Conservation (phyloP, 2,329 filamentous ascomycete genomes). For the Furcasterigmium furcatum region DNA sequence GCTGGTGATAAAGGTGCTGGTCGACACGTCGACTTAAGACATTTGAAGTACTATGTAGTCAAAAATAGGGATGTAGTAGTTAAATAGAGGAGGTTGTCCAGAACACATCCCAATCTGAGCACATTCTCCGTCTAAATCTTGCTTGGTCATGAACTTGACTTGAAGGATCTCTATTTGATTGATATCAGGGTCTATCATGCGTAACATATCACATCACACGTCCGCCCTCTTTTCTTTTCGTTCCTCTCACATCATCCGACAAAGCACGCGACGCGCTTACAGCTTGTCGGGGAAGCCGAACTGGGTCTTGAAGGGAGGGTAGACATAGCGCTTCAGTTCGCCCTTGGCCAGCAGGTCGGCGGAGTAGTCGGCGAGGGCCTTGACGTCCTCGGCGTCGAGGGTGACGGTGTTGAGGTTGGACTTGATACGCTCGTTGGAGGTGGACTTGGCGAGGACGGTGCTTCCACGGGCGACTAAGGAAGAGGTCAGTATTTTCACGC, state of each 20-base stretch:
- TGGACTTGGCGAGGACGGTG: constrained; percentile 72
- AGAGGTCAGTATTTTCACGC: too few species aligned
- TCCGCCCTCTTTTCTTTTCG: background rate
- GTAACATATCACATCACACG: background rate
- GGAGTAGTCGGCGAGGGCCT: constrained; percentile 53
- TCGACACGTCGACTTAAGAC: constrained; percentile 35
- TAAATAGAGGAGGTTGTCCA: too few species aligned
- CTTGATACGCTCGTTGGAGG: constrained; percentile 65
- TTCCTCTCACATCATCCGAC: too few species aligned
- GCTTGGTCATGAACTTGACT: too few species aligned
- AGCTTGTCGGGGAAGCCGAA: constrained; percentile 72
- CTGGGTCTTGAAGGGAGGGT: constrained; percentile 64
- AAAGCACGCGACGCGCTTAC: constrained; percentile 14
- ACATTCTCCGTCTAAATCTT: too few species aligned
- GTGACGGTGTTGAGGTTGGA: constrained; percentile 66
- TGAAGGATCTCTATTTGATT: too few species aligned
- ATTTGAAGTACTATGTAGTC: background rate
- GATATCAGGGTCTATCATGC: background rate
- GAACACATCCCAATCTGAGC: too few species aligned
- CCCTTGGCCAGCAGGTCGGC: constrained; percentile 43
- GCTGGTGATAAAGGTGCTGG: constrained; percentile 72
- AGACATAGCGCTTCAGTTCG: constrained; percentile 60
- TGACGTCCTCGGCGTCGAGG: constrained; percentile 61
- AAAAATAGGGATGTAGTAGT: background rate
- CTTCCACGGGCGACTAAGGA: constrained; percentile 62